phyloP scores from a whole-genome alignment of 2,329 filamentous ascomycete species.

The Diaporthe caulivora region DNA sequence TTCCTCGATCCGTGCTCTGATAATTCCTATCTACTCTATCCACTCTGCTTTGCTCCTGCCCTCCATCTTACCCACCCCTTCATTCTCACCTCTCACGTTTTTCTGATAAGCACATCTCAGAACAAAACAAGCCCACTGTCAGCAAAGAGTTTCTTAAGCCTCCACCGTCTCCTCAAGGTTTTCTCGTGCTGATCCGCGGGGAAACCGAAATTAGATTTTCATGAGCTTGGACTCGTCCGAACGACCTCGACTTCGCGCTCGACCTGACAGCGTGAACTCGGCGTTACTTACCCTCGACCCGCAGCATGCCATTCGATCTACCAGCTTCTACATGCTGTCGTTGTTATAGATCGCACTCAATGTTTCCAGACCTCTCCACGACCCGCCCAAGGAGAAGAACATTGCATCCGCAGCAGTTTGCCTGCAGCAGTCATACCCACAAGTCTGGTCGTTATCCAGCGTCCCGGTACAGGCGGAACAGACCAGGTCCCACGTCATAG shows the following conservation, averaged over 20 bases:
- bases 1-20: slow-evolving; percentile 19
- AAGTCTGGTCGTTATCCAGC: not conserved
- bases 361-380: slow-evolving; percentile 24
- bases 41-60: slow-evolving; percentile 7
- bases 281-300: slow-evolving; percentile 11
- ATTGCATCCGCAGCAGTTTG: slow-evolving; percentile 15
- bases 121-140: not conserved
- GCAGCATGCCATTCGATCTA: slow-evolving; percentile 22
- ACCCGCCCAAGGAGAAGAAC: slow-evolving; percentile 29
- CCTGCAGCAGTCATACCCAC: slow-evolving; percentile 24
- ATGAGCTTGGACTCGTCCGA: not conserved
- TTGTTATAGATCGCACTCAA: slow-evolving; percentile 27
- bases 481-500: slow-evolving; percentile 32
- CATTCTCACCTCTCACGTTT: slow-evolving; percentile 13
- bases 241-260: not conserved
- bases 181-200: not conserved
- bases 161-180: not conserved
- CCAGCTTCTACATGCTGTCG: slow-evolving; percentile 8
- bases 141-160: not conserved
- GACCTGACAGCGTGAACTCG: not conserved
- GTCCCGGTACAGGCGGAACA: not conserved
- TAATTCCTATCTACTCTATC: not conserved
- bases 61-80: slow-evolving; percentile 3
- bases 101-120: slow-evolving; percentile 8
- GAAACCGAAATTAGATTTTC: not conserved